Evolutionary conservation across 257 asterid genomes (phyloP).

Genomic region (Penstemon eatonii): DNA sequence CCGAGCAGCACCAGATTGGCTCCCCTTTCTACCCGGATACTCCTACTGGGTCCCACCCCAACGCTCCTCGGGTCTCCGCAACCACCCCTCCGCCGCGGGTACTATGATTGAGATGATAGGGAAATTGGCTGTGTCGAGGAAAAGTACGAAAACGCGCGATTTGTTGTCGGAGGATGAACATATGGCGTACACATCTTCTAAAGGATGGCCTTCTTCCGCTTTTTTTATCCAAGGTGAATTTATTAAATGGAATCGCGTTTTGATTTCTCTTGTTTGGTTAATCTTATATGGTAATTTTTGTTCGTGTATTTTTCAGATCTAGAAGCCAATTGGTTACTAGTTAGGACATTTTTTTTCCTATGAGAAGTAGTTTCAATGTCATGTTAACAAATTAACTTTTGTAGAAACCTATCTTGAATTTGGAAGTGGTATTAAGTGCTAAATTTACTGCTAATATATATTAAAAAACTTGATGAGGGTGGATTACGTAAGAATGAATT

Average conservation of each 20-base stretch:
- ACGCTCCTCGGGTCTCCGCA: slow-evolving; percentile 30
- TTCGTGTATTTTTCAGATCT: neutral
- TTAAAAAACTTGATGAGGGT: neutral
- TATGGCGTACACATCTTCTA: slow-evolving; percentile 33
- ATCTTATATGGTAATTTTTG: neutral
- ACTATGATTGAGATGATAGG: slow-evolving; percentile 42
- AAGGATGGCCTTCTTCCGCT: slow-evolving; percentile 55
- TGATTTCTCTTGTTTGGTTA: neutral
- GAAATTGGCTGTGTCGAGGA: slow-evolving; percentile 22
- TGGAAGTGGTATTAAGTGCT: neutral
- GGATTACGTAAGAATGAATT: no score
- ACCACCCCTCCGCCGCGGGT: slow-evolving; percentile 17
- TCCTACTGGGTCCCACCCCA: slow-evolving; percentile 55
- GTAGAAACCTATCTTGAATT: no score
- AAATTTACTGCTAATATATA: neutral
- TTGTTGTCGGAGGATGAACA: slow-evolving; percentile 44
- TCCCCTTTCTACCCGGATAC: slow-evolving; percentile 54
- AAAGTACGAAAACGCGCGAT: slow-evolving; percentile 20
- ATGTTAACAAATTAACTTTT: no score
- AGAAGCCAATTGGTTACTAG: no score
- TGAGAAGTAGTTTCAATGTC: no score
- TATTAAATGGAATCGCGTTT: neutral
- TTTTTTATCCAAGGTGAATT: slow-evolving; percentile 42
- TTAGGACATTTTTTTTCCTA: no score
- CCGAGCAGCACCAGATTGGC: slow-evolving; percentile 65